Conservation (phyloP, 306 rosid genomes). For the Astragalus glycyphyllos region DNA sequence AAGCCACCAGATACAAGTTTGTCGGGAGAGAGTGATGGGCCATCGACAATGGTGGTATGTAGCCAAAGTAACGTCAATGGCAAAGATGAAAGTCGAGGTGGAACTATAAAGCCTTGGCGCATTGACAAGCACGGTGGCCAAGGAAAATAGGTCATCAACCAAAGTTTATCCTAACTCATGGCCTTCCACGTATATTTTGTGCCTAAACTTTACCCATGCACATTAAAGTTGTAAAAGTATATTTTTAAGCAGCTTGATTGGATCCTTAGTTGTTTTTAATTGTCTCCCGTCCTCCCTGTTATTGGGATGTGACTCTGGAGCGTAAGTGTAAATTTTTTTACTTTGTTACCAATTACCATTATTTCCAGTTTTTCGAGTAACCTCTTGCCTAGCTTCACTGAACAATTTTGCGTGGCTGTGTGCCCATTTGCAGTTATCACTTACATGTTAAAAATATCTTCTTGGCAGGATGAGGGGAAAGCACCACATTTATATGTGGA, state of each 20-base stretch:
- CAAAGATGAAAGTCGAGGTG: too few species aligned
- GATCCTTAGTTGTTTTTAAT: constrained; percentile 5
- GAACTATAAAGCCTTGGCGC: too few species aligned
- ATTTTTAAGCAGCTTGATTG: constrained; percentile 5
- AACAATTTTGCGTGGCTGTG: constrained; percentile 1
- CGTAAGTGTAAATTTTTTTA: constrained; percentile 15
- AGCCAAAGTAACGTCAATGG: too few species aligned
- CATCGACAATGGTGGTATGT: too few species aligned
- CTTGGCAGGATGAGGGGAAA: constrained; percentile 81
- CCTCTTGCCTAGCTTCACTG: constrained; percentile 28
- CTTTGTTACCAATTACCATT: constrained; percentile 22
- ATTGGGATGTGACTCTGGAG: neutral
- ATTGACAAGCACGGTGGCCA: too few species aligned
- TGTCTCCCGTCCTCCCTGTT: neutral
- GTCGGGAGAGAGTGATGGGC: too few species aligned
- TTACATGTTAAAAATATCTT: constrained; percentile 27
- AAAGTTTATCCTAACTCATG: too few species aligned
- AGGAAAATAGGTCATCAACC: too few species aligned
- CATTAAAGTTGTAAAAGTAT: constrained; percentile 8
- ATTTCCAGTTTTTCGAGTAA: constrained; percentile 6
- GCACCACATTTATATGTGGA: constrained; percentile 87
- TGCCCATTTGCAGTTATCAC: constrained; percentile 33
- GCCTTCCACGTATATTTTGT: too few species aligned
- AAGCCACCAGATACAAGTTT: too few species aligned
- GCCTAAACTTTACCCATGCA: neutral